Evolutionary conservation across 140 eudicot species (phyloP).

Genomic region (Ambrosia hybrid): DNA sequence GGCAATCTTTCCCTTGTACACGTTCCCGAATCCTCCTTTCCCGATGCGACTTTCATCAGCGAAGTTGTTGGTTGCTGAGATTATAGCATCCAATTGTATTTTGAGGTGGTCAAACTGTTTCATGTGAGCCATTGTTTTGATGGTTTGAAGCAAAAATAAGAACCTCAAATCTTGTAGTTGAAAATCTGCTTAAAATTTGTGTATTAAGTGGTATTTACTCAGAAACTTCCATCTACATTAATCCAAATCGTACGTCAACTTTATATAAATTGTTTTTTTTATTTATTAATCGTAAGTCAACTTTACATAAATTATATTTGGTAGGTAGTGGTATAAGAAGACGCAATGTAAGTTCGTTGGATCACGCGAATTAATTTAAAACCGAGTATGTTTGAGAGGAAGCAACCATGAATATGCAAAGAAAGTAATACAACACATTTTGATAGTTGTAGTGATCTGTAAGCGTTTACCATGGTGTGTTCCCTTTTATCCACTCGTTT

Average conservation of each 20-base stretch:
- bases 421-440: too few species aligned
- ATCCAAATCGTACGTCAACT: not conserved
- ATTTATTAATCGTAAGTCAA: not conserved
- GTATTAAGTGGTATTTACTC: not conserved
- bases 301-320: not conserved
- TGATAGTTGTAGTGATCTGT: too few species aligned
- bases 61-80: not conserved
- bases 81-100: conserved; percentile 9
- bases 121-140: not conserved
- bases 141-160: not conserved
- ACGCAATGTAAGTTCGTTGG: not conserved
- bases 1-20: not conserved
- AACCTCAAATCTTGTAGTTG: not conserved
- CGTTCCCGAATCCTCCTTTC: conserved; percentile 12
- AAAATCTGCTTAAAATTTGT: not conserved
- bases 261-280: not conserved
- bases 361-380: not conserved
- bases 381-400: too few species aligned
- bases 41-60: conserved; percentile 2
- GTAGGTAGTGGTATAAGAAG: not conserved
- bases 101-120: conserved; percentile 9
- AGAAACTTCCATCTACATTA: too few species aligned
- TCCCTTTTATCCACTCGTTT: too few species aligned
- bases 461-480: too few species aligned
- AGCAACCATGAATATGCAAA: too few species aligned